Percentiles rank a stretch among this genome's conserved stretches.
Evolutionary conservation across 306 rosid species (phyloP).

Genomic region (Citrullus mucosospermus): DNA sequence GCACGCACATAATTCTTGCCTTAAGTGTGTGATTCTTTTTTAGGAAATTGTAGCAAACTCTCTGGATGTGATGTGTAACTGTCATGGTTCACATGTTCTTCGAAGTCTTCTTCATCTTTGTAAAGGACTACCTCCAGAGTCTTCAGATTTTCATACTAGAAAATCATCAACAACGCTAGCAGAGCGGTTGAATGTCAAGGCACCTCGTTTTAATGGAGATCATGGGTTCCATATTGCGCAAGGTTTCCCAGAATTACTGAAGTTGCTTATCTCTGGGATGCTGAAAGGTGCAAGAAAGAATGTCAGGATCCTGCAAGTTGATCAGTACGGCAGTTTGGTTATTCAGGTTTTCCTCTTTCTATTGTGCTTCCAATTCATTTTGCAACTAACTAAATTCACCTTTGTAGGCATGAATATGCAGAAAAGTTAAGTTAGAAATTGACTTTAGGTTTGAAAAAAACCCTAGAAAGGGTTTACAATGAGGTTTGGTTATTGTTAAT

Average conservation of each 20-base stretch:
- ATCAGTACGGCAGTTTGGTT: slow-evolving; percentile 81
- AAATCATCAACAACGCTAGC: slow-evolving; percentile 49
- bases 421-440: too few species aligned
- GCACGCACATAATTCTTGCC: neutral
- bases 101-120: slow-evolving; percentile 75
- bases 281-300: slow-evolving; percentile 29
- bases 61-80: slow-evolving; percentile 56
- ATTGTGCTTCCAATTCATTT: too few species aligned
- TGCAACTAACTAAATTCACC: too few species aligned
- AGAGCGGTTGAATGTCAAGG: slow-evolving; percentile 50
- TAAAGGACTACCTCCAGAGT: slow-evolving; percentile 51
- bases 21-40: neutral
- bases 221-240: slow-evolving; percentile 13
- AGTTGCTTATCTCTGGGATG: slow-evolving; percentile 50
- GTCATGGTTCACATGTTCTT: slow-evolving; percentile 86
- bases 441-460: too few species aligned
- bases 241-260: slow-evolving; percentile 63
- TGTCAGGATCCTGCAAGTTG: slow-evolving; percentile 43
- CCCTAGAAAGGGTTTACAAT: too few species aligned
- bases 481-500: too few species aligned
- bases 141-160: slow-evolving; percentile 30
- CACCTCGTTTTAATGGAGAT: slow-evolving; percentile 25
- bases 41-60: slow-evolving; percentile 56
- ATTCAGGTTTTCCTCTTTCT: slow-evolving; percentile 40
- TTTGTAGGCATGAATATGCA: too few species aligned